A percentile compares a stretch with the other conserved stretches of the same genome.
These are phyloP conservation scores for Colletotrichum orchidophilum DNA, from an alignment of 2,329 filamentous ascomycete genomes.

Conservation along the genomic window DNA sequence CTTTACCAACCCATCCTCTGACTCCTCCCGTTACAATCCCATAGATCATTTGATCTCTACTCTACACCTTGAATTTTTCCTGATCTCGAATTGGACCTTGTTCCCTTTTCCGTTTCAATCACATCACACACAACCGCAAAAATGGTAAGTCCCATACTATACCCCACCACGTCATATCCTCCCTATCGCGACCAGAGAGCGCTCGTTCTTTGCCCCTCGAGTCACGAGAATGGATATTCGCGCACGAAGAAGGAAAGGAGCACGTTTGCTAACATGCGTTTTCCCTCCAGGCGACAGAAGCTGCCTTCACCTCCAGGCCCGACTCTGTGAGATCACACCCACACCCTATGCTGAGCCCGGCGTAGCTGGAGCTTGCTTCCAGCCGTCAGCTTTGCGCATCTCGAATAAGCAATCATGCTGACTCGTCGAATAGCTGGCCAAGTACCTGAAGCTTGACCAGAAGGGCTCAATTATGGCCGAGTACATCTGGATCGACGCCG, in stretches of 20 bases:
- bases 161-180: background rate
- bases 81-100: background rate
- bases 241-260: background rate
- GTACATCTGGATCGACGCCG: slow-evolving; percentile 94
- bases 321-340: slow-evolving; percentile 44
- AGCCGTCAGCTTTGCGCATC: background rate
- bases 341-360: background rate
- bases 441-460: slow-evolving; percentile 92
- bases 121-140: slow-evolving; percentile 30
- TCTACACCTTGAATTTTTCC: background rate
- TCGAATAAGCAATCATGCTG: slow-evolving; percentile 28
- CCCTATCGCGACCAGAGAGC: background rate
- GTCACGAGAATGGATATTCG: background rate
- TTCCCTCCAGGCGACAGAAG: slow-evolving; percentile 39
- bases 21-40: slow-evolving; percentile 1
- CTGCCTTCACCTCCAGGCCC: slow-evolving; percentile 42
- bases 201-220: background rate
- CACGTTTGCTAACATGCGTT: slow-evolving; percentile 30
- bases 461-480: slow-evolving; percentile 90
- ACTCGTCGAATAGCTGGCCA: slow-evolving; percentile 73
- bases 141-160: slow-evolving; percentile 37
- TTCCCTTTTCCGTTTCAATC: slow-evolving; percentile 5
- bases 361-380: background rate
- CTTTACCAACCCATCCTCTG: slow-evolving; percentile 3
- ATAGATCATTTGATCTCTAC: slow-evolving; percentile 14